These are phyloP conservation scores for Phytopythium boreale DNA, from an alignment of 352 stramenopile species.

Conservation along the genomic window DNA sequence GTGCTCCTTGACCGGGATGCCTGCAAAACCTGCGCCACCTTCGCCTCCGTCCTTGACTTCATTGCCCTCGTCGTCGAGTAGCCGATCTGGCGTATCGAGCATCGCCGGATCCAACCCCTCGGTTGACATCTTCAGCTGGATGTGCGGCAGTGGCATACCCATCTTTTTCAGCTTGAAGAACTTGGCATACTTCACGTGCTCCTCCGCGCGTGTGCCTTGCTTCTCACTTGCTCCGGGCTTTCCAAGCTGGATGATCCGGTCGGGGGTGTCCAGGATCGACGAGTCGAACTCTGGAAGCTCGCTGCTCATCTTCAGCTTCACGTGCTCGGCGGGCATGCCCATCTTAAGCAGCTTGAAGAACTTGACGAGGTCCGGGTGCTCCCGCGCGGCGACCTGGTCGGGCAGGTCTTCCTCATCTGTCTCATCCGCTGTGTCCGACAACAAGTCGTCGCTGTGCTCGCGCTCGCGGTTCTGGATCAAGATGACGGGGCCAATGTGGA, in stretches of 20 bases:
- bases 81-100: conserved; percentile 69
- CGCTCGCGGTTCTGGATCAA: conserved; percentile 69
- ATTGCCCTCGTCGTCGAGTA: conserved; percentile 64
- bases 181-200: conserved; percentile 75
- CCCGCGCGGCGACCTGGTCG: conserved; percentile 35
- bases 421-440: conserved; percentile 65
- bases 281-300: conserved; percentile 53
- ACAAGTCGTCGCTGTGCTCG: conserved; percentile 49
- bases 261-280: conserved; percentile 61
- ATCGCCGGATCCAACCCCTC: conserved; percentile 89
- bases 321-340: conserved; percentile 68
- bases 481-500: conserved; percentile 69
- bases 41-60: conserved; percentile 29
- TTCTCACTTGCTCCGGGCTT: conserved; percentile 52
- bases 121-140: conserved; percentile 92
- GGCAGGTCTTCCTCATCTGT: conserved; percentile 55
- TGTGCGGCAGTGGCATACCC: conserved; percentile 90
- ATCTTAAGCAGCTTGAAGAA: conserved; percentile 84
- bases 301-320: conserved; percentile 68
- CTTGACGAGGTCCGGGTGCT: conserved; percentile 67
- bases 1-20: conserved; percentile 81
- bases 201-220: conserved; percentile 46
- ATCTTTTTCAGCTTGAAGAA: conserved; percentile 97
- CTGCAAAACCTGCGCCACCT: conserved; percentile 20
- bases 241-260: conserved; percentile 87